A percentile compares a stretch with the other conserved stretches of the same genome.
Evolutionary conservation across 1,284 basidiomycete genomes (phyloP).

Genomic region (Pseudozyma hubeiensis): DNA sequence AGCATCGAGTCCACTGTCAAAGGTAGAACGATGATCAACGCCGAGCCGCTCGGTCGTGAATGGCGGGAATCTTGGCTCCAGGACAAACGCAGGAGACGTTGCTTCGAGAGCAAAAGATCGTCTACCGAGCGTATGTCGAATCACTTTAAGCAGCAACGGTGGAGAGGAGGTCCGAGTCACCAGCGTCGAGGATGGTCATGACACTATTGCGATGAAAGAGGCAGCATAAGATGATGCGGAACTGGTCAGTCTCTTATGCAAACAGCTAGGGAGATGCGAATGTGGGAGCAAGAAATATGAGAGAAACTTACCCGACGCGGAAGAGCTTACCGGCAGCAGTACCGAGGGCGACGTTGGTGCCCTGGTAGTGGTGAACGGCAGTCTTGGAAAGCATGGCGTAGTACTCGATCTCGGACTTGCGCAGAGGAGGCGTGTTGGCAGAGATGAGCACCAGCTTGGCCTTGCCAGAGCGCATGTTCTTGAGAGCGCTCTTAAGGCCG

Average conservation of each 20-base stretch:
- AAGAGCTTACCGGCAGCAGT: conserved; percentile 99
- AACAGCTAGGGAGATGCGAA: not conserved
- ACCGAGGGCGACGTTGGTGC: conserved; percentile 96
- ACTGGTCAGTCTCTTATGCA: not conserved
- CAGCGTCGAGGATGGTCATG: conserved; percentile 95
- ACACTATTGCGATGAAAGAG: conserved; percentile 72
- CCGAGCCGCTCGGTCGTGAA: conserved; percentile 25
- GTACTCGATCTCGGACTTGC: conserved; percentile 99
- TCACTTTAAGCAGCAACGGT: conserved; percentile 61
- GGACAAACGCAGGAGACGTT: conserved; percentile 27
- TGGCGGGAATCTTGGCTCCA: not conserved
- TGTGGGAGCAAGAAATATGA: conserved; percentile 43
- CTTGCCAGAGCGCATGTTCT: conserved; percentile 98
- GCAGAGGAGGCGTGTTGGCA: conserved; percentile 97
- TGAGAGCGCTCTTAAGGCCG: conserved; percentile 76
- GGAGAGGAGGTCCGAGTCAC: conserved; percentile 89
- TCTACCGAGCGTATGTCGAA: conserved; percentile 15
- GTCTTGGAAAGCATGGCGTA: conserved; percentile 99
- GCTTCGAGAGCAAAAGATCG: conserved; percentile 24
- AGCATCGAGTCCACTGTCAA: not conserved
- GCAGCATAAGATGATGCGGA: not conserved
- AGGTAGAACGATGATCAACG: not conserved
- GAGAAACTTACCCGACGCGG: conserved; percentile 86
- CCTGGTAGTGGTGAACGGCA: conserved; percentile 90
- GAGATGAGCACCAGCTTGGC: conserved; percentile 99